Evolutionary conservation across 1,139 yeast genomes (phyloP), one percentile per base, ranked within the genome.

Genomic region (Saccharomyces hybrid): DNA sequence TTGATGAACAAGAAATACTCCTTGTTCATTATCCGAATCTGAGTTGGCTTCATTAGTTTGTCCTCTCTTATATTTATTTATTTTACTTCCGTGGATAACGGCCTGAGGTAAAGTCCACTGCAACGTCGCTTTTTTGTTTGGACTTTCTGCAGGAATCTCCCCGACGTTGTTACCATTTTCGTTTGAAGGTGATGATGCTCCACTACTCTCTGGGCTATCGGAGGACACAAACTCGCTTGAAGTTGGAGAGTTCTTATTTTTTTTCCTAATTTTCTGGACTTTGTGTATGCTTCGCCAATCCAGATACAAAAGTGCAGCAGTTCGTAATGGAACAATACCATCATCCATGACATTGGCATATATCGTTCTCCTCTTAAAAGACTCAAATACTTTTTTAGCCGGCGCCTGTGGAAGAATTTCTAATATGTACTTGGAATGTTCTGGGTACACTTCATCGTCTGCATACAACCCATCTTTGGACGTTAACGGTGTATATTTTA

Each of bases 271-370:
- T 38, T 69, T 67, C 16, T 73, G 75, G 2, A 83, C 82, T 52
- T 77, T 75, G 4, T 79, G 73, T 14, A 81, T 70, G 5, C 84
- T 86, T 53, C 75, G 75, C 88, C 89, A 88, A 69, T 78, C 81
- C 26, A 70, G 54, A 54, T 78, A 82, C 38, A 82, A 64, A 44
- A 82, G 67, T 0, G 84, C 81, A 1, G 83, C 76, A 0, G 86
- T 82, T 57, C 86, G 70, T 53, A 82, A 69, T 0, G 86, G 86
- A 5, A 81, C 86, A 46, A 82, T 81, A 2, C 85, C 86, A 66
- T 82, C 86, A 64, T 81, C 81, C 16, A 77, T 69, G 0, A 78
- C 77, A 63, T 81, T 82, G 2, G 86, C 84, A 62, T 82, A 82
- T 2, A 79, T 70, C 0, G 85, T 80, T 59, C 88, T 70, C 54